Evolutionary conservation across 1,284 basidiomycete species (phyloP), one percentile per base, ranked within the genome.

Genomic region (Microbotryomycetes sp.): DNA sequence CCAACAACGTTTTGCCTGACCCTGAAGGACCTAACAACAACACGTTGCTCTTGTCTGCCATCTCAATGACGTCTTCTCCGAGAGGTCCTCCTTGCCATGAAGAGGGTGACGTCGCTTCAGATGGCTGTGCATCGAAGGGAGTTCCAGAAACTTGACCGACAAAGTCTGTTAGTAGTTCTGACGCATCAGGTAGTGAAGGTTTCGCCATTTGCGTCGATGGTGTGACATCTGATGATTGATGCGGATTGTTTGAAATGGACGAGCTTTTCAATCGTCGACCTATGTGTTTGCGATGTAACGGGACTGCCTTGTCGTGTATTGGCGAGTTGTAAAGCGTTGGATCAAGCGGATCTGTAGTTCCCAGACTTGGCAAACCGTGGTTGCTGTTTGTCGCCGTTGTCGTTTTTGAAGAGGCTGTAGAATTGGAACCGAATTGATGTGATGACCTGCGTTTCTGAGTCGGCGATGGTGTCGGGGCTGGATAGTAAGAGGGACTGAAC

Each of bases 41-140:
- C 2, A 94, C 89, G 73, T 96, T 94, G 73, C 89, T 92, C 81
- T 96, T 96, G 79, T 94, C 92, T 60, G 92, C 89, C 30, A 70
- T 51, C 6, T 83, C 72, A 45, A 76, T 73, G 36, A 67, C 64
- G 4, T 31, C 30, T 6, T 56, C 52, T 9, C 9, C 9, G 9
- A 12, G 9, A 12, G 22, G 49, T n/a, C n/a, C n/a, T n/a, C n/a
- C n/a, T n/a, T n/a, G n/a, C n/a, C n/a, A n/a, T n/a, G n/a, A n/a
- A n/a, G 46, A 23, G 4, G 22, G 25, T 46, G 52, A 45, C 7
- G 42, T 42, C 15, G n/a, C 16, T n/a, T 54, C 29, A 30, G 29
- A 22, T 6, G 52, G 63, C 46, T 22, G 57, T 56, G 48, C 50
- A 30, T 60, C 71, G 68, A 55, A 64, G 56, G 7, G 81, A n/a